Conservation (phyloP, 305 asterid species). For the Fraxinus angustifolia region DNA sequence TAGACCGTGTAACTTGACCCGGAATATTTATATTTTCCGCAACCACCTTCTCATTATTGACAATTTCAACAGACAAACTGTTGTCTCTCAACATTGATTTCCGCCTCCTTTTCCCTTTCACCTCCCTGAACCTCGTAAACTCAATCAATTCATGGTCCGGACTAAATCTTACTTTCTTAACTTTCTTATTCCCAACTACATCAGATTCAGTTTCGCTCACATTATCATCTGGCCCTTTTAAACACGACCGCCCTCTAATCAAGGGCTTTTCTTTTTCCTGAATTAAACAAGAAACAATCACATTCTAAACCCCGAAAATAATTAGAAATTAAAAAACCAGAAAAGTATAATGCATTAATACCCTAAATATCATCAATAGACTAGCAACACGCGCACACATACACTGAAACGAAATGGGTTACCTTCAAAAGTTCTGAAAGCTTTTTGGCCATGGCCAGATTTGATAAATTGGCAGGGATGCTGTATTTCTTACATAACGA, state of each 20-base stretch:
- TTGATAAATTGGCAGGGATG: constrained; percentile 64
- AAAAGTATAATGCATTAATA: background rate
- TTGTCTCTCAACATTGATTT: constrained; percentile 20
- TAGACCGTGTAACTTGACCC: constrained; percentile 18
- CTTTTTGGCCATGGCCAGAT: constrained; percentile 51
- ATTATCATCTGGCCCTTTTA: constrained; percentile 28
- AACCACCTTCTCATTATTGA: constrained; percentile 13
- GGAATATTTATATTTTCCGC: constrained; percentile 5
- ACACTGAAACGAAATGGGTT: background rate
- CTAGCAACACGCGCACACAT: background rate
- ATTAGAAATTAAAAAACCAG: background rate
- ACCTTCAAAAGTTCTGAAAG: constrained; percentile 52
- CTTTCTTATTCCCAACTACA: constrained; percentile 28
- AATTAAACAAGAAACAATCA: constrained; percentile 9
- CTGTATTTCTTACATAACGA: constrained; percentile 55
- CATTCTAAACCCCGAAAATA: background rate
- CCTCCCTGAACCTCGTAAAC: constrained; percentile 40
- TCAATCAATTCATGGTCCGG: constrained; percentile 59
- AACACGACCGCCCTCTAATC: constrained; percentile 29
- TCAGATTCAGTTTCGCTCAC: constrained; percentile 32
- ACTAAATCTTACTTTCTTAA: constrained; percentile 73
- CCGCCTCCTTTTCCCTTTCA: constrained; percentile 32
- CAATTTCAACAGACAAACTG: constrained; percentile 22
- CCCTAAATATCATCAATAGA: background rate
- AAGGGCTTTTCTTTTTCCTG: constrained; percentile 38